Evolutionary conservation across 768 basidiomycete species (phyloP).

Genomic region (Myochromella boudieri): DNA sequence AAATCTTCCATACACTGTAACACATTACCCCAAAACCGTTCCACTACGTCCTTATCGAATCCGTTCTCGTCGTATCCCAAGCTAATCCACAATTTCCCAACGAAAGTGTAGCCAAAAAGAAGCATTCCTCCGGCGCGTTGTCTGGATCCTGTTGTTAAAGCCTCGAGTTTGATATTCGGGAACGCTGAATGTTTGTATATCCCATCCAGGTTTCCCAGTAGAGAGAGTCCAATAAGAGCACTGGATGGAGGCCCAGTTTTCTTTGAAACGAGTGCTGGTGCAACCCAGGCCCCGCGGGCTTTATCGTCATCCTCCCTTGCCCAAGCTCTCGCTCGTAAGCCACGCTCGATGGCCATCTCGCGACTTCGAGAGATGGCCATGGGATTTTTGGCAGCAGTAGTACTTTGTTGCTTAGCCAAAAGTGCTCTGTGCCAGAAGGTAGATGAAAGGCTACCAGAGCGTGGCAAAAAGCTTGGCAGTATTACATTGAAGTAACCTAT

Average conservation of each 20-base stretch:
- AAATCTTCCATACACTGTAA: constrained; percentile 57
- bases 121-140: constrained; percentile 78
- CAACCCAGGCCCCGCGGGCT: constrained; percentile 40
- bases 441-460: constrained; percentile 32
- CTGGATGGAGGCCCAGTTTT: constrained; percentile 42
- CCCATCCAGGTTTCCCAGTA: constrained; percentile 83
- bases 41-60: constrained; percentile 60
- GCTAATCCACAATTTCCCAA: constrained; percentile 74
- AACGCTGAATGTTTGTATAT: constrained; percentile 72
- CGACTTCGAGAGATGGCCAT: constrained; percentile 61
- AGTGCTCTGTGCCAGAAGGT: constrained; percentile 78
- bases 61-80: constrained; percentile 81
- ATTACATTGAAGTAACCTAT: constrained; percentile 82
- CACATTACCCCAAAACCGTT: constrained; percentile 67
- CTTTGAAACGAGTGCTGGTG: constrained; percentile 21
- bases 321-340: constrained; percentile 60
- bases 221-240: constrained; percentile 75
- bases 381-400: constrained; percentile 58
- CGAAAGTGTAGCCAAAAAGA: constrained; percentile 79
- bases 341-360: constrained; percentile 67
- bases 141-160: constrained; percentile 81
- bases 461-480: constrained; percentile 71
- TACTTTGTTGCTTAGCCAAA: constrained; percentile 66
- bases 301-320: constrained; percentile 76
- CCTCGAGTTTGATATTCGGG: constrained; percentile 60